Conservation (phyloP, 306 rosid species). For the Fragaria vesca region DNA sequence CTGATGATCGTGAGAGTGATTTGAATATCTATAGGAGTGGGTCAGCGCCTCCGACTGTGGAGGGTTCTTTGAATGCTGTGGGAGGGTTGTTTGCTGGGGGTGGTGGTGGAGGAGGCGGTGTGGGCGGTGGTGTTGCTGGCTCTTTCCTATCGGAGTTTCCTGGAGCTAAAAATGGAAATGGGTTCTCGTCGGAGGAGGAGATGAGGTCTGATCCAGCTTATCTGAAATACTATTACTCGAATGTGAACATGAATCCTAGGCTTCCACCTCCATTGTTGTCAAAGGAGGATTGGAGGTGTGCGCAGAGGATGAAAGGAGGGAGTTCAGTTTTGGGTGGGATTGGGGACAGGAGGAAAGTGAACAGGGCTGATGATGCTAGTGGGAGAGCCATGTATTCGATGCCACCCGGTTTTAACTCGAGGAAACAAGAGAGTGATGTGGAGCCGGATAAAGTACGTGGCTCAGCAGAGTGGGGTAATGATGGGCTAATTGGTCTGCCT, state of each 20-base stretch:
- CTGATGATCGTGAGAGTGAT: slow-evolving; percentile 68
- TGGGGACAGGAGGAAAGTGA: slow-evolving; percentile 77
- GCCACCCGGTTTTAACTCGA: slow-evolving; percentile 71
- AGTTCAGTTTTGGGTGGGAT: slow-evolving; percentile 70
- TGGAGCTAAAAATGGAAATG: slow-evolving; percentile 54
- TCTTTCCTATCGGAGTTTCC: slow-evolving; percentile 44
- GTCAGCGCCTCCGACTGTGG: slow-evolving; percentile 90
- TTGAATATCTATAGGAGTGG: slow-evolving; percentile 81
- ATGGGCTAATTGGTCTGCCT: slow-evolving; percentile 83
- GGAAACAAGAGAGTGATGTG: slow-evolving; percentile 55
- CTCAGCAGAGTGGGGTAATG: slow-evolving; percentile 76
- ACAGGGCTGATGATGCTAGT: slow-evolving; percentile 49
- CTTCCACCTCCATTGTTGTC: slow-evolving; percentile 87
- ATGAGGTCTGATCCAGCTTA: slow-evolving; percentile 95
- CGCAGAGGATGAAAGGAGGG: slow-evolving; percentile 75
- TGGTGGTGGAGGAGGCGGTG: slow-evolving; percentile 11
- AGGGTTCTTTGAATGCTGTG: slow-evolving; percentile 80
- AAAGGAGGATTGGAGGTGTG: slow-evolving; percentile 85
- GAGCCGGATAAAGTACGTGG: slow-evolving; percentile 56
- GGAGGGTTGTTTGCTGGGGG: slow-evolving; percentile 64
- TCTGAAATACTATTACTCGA: slow-evolving; percentile 65
- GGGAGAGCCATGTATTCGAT: slow-evolving; percentile 59
- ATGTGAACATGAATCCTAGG: slow-evolving; percentile 81
- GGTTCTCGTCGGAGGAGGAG: slow-evolving; percentile 73
- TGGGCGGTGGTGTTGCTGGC: slow-evolving; percentile 3